A percentile compares a stretch with the other conserved stretches of the same genome.
Conservation (phyloP, 805 yeast genomes). For the Metschnikowia shivogae region DNA sequence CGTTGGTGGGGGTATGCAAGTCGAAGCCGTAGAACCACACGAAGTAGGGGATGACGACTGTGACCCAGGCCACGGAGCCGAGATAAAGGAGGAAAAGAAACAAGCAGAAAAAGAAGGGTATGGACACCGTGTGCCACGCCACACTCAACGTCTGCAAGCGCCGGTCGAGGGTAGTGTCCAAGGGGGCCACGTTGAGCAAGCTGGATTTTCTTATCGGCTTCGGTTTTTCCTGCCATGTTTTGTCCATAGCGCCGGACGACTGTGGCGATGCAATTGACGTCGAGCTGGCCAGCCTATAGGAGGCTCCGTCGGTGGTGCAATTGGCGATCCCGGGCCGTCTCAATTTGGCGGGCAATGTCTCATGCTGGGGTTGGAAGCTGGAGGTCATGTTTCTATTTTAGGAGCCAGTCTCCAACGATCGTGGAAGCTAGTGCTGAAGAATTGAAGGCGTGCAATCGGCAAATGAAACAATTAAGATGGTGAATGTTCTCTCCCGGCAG, state of each 20-base stretch:
- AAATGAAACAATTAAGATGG: background rate
- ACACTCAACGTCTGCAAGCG: constrained; percentile 66
- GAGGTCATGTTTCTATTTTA: background rate
- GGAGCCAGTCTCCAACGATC: background rate
- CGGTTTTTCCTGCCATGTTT: background rate
- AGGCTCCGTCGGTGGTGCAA: background rate
- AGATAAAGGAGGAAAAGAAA: constrained; percentile 46
- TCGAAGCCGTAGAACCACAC: constrained; percentile 51
- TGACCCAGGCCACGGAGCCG: constrained; percentile 66
- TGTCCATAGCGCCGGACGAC: background rate
- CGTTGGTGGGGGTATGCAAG: constrained; percentile 69
- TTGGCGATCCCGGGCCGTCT: constrained; percentile 1
- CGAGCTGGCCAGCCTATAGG: background rate
- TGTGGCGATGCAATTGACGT: constrained; percentile 1
- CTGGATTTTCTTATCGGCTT: constrained; percentile 4
- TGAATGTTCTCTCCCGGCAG: constrained; percentile 1
- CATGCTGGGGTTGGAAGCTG: background rate
- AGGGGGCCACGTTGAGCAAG: constrained; percentile 47
- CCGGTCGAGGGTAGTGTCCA: constrained; percentile 49
- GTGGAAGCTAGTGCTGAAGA: background rate
- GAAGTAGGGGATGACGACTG: constrained; percentile 58
- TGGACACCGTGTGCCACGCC: constrained; percentile 68
- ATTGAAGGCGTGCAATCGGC: background rate
- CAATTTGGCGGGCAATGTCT: background rate
- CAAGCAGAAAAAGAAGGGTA: constrained; percentile 53